Evolutionary conservation across 2,329 filamentous ascomycete genomes (phyloP).

Genomic region (Talaromyces sp.): DNA sequence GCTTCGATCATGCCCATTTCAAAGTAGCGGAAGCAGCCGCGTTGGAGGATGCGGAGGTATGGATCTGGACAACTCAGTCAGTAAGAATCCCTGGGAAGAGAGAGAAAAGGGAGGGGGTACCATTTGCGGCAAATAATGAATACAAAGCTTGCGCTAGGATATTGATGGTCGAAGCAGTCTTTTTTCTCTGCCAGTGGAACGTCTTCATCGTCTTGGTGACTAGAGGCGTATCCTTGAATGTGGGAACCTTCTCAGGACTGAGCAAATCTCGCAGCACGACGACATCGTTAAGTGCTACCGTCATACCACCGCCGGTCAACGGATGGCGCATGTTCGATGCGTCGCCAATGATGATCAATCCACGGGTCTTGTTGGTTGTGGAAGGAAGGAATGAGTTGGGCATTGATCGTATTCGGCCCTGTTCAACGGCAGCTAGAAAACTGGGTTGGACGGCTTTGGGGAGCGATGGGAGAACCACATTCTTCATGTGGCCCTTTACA

Average conservation of each 20-base stretch:
- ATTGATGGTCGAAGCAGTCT: conserved; percentile 83
- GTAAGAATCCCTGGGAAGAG: background rate
- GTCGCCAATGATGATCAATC: conserved; percentile 81
- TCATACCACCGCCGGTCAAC: conserved; percentile 96
- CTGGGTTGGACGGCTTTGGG: conserved; percentile 68
- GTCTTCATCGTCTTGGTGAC: conserved; percentile 66
- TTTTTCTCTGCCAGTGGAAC: conserved; percentile 88
- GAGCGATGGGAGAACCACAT: conserved; percentile 73
- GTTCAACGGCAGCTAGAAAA: conserved; percentile 72
- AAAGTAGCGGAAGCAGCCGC: conserved; percentile 93
- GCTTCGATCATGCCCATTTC: conserved; percentile 69
- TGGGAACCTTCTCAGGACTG: conserved; percentile 63
- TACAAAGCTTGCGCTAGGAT: conserved; percentile 96
- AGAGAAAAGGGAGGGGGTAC: conserved; percentile 29
- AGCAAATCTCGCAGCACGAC: conserved; percentile 73
- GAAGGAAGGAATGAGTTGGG: conserved; percentile 92
- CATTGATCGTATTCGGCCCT: conserved; percentile 81
- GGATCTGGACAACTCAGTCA: conserved; percentile 44
- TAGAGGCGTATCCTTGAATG: conserved; percentile 62
- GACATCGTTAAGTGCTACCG: conserved; percentile 91
- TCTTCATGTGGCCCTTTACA: conserved; percentile 77
- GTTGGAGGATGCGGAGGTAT: conserved; percentile 75
- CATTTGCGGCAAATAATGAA: conserved; percentile 80
- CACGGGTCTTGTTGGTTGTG: conserved; percentile 65
- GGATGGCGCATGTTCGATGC: conserved; percentile 99